These are phyloP conservation scores for Bipolaris sorokiniana DNA, from an alignment of 2,329 filamentous ascomycete species.

Conservation along the genomic window DNA sequence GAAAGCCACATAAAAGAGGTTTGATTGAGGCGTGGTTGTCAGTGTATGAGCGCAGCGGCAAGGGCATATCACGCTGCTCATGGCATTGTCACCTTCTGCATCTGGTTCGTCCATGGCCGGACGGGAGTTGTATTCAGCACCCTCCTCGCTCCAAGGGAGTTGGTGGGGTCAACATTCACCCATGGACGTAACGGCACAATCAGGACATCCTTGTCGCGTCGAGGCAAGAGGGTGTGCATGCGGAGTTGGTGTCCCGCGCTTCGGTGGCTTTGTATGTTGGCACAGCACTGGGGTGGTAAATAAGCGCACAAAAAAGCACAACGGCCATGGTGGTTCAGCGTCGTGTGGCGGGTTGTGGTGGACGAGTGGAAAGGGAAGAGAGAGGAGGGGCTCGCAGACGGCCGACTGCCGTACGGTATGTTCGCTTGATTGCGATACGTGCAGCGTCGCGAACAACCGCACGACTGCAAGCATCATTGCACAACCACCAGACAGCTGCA, in stretches of 20 bases:
- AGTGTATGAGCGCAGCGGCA: conserved; percentile 23
- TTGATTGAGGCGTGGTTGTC: conserved; percentile 10
- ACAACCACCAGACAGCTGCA: conserved; percentile 13
- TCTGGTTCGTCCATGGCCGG: conserved; percentile 21
- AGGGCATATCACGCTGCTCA: conserved; percentile 15
- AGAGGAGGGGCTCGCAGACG: conserved; percentile 1
- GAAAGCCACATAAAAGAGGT: neutral
- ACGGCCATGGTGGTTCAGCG: conserved; percentile 4
- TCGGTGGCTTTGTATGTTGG: conserved; percentile 14
- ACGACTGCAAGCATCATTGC: conserved; percentile 13
- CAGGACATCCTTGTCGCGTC: conserved; percentile 27
- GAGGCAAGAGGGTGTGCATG: conserved; percentile 27
- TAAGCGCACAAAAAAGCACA: conserved; percentile 21
- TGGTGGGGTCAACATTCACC: conserved; percentile 33
- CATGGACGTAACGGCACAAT: conserved; percentile 28
- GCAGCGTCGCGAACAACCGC: conserved; percentile 18
- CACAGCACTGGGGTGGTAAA: conserved; percentile 9
- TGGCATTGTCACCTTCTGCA: conserved; percentile 41
- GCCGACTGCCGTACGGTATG: neutral
- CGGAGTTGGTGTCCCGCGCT: conserved; percentile 34
- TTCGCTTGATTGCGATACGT: conserved; percentile 18
- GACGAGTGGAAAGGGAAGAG: conserved; percentile 1
- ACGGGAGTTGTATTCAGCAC: conserved; percentile 14
- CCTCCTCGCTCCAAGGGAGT: conserved; percentile 25
- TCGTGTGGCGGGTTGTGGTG: conserved; percentile 5